Percentiles rank a stretch among this genome's conserved stretches.
phyloP scores from a whole-genome alignment of 164 flowering plant species.

The Brasenia schreberi region DNA sequence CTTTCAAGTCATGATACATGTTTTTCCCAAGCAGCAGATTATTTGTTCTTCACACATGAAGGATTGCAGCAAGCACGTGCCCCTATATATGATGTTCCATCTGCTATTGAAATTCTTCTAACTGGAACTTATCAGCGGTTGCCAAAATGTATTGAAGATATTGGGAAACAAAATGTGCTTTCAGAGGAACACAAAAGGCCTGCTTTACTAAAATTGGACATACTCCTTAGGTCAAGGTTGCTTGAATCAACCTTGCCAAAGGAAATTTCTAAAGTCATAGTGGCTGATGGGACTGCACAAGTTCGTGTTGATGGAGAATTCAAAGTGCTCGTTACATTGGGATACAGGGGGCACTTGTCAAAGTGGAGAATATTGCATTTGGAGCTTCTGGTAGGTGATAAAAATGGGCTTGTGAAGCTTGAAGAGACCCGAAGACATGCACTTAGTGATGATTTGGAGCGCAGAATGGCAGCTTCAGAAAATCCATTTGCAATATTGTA shows the following conservation, averaged over 20 bases:
- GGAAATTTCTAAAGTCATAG: slow-evolving; percentile 65
- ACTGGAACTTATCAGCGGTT: slow-evolving; percentile 74
- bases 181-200: slow-evolving; percentile 54
- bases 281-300: slow-evolving; percentile 72
- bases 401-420: slow-evolving; percentile 61
- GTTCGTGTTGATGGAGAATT: slow-evolving; percentile 90
- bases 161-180: slow-evolving; percentile 53
- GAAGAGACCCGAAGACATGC: slow-evolving; percentile 65
- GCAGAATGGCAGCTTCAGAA: slow-evolving; percentile 87
- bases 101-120: slow-evolving; percentile 78
- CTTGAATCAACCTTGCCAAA: slow-evolving; percentile 74
- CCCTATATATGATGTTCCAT: slow-evolving; percentile 95
- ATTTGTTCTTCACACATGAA: slow-evolving; percentile 93
- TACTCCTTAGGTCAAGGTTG: slow-evolving; percentile 72
- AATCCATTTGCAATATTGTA: slow-evolving; percentile 68
- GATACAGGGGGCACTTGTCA: slow-evolving; percentile 85
- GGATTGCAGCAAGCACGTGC: slow-evolving; percentile 98
- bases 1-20: slow-evolving; percentile 94
- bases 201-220: slow-evolving; percentile 66
- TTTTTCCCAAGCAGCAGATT: slow-evolving; percentile 96
- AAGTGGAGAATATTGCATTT: slow-evolving; percentile 93
- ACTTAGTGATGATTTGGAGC: slow-evolving; percentile 94
- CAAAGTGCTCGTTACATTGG: slow-evolving; percentile 82
- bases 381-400: slow-evolving; percentile 95
- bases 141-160: slow-evolving; percentile 88